Base-by-base conservation (phyloP, 2,329 filamentous ascomycete genomes). In the Colletotrichum spaethianum region DNA sequence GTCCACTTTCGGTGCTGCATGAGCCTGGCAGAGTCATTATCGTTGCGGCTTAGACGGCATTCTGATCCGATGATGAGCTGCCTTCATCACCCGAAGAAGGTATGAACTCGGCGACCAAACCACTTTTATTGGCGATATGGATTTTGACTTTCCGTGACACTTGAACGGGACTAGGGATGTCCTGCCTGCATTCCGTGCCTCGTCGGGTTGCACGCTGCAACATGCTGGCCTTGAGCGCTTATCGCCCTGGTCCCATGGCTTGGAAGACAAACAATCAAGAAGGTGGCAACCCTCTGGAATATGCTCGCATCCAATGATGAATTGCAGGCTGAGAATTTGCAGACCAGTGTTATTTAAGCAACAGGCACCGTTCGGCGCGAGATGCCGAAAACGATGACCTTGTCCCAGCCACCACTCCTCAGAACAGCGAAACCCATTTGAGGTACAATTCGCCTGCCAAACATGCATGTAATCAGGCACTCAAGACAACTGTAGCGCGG, bases 351-450 rank as follows among this genome's bases (percentile, higher is more conserved):
- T 7, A 12, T 31, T 18, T 6, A 36, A 36, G 11, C n/a, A 44
- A 53, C 23, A 46, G 26, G 28, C 23, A 28, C 31, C 42, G 40
- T 14, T 56, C 56, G 48, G 56, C 18, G 56, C 63, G 23, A 61
- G 18, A 28, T 62, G 40, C 56, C 68, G 56, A 62, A 62, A 48
- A n/a, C 26, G 53, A 16, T 14, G 23, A 20, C 53, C 63, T 50
- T 36, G 53, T 38, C 40, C 57, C 5, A 2, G 4, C 3, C 12
- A 38, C n/a, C 20, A n/a, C 20, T 63, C 40, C 42, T 55, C 42
- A 20, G n/a, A 40, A 26, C 33, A 55, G 33, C 33, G 40, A 46
- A 12, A 36, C 16, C 40, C 64, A 36, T 23, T 26, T 42, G 38
- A 61, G 33, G 56, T 42, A 33, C 46, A 48, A 40, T 36, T 67